A percentile compares a stretch with the other conserved stretches of the same genome.
These are phyloP conservation scores for Acacia melanoxylon DNA, from an alignment of 306 rosid species.

Conservation along the genomic window DNA sequence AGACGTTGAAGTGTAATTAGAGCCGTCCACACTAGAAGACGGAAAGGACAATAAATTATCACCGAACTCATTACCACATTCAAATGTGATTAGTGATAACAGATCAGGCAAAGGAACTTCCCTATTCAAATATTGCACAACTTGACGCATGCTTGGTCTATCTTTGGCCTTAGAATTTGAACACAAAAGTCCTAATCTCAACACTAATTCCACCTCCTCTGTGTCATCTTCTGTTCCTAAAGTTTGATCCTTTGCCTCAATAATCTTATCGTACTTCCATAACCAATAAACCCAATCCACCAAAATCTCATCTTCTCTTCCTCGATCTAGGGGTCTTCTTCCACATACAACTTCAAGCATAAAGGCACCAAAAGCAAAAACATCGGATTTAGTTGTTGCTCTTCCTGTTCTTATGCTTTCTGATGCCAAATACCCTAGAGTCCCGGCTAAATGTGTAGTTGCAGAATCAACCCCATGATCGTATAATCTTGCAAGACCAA, in stretches of 20 bases:
- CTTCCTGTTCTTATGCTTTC: neutral
- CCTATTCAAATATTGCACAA: neutral
- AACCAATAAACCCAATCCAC: neutral
- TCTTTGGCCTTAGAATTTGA: neutral
- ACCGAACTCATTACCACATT: neutral
- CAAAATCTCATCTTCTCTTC: neutral
- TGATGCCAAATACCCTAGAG: neutral
- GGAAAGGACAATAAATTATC: neutral
- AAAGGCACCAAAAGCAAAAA: neutral
- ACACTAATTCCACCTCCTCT: neutral
- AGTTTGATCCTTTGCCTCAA: neutral
- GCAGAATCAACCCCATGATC: neutral
- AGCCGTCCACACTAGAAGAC: neutral
- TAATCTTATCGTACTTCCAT: neutral
- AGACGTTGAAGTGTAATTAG: too few species aligned
- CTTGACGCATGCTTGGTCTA: neutral
- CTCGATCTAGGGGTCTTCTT: neutral
- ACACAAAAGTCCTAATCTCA: neutral
- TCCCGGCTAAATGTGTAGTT: neutral
- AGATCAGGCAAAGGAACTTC: neutral
- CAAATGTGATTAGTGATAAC: neutral
- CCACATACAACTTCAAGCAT: neutral
- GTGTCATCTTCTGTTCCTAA: neutral
- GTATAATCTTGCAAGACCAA: neutral
- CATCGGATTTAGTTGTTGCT: neutral